These are phyloP conservation scores for Phialocephala subalpina DNA, from an alignment of 2,329 filamentous ascomycete genomes.

Conservation along the genomic window DNA sequence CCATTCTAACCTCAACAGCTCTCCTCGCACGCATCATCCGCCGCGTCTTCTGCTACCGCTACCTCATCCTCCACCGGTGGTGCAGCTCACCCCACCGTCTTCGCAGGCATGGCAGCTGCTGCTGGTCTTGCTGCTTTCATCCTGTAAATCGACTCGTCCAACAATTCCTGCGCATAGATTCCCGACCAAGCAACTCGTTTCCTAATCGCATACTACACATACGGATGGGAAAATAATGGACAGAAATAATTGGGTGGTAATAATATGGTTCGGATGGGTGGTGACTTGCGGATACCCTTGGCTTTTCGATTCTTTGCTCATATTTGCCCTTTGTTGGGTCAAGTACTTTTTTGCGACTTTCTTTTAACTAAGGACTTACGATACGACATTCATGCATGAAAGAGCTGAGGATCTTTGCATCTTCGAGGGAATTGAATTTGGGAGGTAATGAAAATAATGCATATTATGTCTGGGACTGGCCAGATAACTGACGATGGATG, in stretches of 20 bases:
- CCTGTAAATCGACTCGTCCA: constrained; percentile 38
- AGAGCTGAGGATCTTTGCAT: constrained; percentile 13
- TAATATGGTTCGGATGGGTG: constrained; percentile 28
- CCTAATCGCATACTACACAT: constrained; percentile 20
- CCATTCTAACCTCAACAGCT: not conserved
- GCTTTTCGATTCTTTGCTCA: constrained; percentile 37
- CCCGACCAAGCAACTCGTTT: constrained; percentile 18
- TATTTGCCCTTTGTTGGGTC: constrained; percentile 33
- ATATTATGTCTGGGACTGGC: constrained; percentile 2
- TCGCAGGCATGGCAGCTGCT: constrained; percentile 39
- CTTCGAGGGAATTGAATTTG: not conserved
- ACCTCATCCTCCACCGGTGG: constrained; percentile 31
- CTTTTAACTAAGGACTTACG: constrained; percentile 19
- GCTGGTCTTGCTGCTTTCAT: constrained; percentile 43
- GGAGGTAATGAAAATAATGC: constrained; percentile 16
- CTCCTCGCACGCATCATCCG: constrained; percentile 11
- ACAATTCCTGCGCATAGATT: constrained; percentile 30
- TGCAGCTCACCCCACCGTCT: constrained; percentile 39
- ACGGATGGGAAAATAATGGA: constrained; percentile 29
- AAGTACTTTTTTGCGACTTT: constrained; percentile 19
- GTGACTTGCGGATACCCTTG: constrained; percentile 37
- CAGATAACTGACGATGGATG: not conserved
- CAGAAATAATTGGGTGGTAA: constrained; percentile 8
- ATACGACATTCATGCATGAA: constrained; percentile 33
- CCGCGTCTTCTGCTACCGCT: constrained; percentile 20